These are phyloP conservation scores for Stromatinia cepivora DNA, from an alignment of 2,329 filamentous ascomycete species.

Conservation along the genomic window DNA sequence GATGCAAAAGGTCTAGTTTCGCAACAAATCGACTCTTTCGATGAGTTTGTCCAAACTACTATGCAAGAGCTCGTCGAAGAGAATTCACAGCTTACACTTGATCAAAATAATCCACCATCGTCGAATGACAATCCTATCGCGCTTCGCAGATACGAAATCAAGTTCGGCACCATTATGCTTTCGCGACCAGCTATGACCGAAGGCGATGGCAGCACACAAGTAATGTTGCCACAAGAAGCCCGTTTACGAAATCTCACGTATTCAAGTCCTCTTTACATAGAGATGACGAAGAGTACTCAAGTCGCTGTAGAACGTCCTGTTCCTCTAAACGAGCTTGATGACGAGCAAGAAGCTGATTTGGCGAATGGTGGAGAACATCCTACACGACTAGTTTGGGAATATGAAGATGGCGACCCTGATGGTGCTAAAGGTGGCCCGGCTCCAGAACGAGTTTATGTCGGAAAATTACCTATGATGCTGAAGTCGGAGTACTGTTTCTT, in stretches of 20 bases:
- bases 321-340: constrained; percentile 66
- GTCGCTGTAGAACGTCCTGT: constrained; percentile 76
- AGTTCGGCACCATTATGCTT: constrained; percentile 87
- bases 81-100: constrained; percentile 86
- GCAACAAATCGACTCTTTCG: constrained; percentile 96
- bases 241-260: constrained; percentile 95
- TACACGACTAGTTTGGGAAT: constrained; percentile 60
- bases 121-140: constrained; percentile 77
- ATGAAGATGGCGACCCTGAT: constrained; percentile 47
- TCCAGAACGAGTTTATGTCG: constrained; percentile 72
- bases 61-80: constrained; percentile 95
- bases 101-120: constrained; percentile 81
- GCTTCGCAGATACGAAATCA: constrained; percentile 90
- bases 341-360: constrained; percentile 59
- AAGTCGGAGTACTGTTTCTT: constrained; percentile 95
- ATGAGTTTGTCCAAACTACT: constrained; percentile 91
- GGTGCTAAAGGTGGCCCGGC: constrained; percentile 52
- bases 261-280: constrained; percentile 84
- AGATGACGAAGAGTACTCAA: constrained; percentile 81
- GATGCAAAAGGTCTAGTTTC: constrained; percentile 93
- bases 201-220: constrained; percentile 82
- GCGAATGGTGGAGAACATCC: constrained; percentile 57
- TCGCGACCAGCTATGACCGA: constrained; percentile 90
- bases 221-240: constrained; percentile 90
- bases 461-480: constrained; percentile 96